Evolutionary conservation across 2,329 filamentous ascomycete genomes (phyloP).

Genomic region (Sporothrix inflata): DNA sequence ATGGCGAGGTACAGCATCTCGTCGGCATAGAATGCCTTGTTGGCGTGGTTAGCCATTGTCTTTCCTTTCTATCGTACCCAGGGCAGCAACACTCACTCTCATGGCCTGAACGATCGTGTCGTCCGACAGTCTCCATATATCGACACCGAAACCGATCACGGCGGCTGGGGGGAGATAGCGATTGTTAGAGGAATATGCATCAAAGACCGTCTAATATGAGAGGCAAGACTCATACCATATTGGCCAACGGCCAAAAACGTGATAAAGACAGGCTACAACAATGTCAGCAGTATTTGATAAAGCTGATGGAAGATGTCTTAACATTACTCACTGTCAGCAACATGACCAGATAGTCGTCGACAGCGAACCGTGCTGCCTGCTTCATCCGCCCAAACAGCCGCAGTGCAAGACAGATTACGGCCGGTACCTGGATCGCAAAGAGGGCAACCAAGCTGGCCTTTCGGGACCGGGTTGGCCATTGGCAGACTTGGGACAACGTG

Average conservation of each 20-base stretch:
- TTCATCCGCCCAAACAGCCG: slow-evolving; percentile 46
- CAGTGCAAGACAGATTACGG: slow-evolving; percentile 42
- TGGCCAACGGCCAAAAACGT: slow-evolving; percentile 42
- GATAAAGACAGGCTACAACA: slow-evolving; percentile 38
- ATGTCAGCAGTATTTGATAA: not conserved
- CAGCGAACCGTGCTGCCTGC: slow-evolving; percentile 39
- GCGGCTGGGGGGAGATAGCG: slow-evolving; percentile 34
- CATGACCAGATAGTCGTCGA: slow-evolving; percentile 48
- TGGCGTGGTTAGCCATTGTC: not conserved
- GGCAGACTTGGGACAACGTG: slow-evolving; percentile 35
- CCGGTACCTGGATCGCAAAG: slow-evolving; percentile 44
- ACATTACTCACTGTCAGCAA: slow-evolving; percentile 40
- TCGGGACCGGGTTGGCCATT: slow-evolving; percentile 40
- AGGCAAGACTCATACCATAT: slow-evolving; percentile 37
- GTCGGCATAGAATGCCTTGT: slow-evolving; percentile 42
- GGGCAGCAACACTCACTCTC: not conserved
- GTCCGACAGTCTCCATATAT: slow-evolving; percentile 44
- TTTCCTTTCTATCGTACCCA: not conserved
- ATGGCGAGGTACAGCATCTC: slow-evolving; percentile 42
- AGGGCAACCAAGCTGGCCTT: slow-evolving; percentile 42
- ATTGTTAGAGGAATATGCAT: no score
- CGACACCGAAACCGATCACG: slow-evolving; percentile 42
- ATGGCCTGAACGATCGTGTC: slow-evolving; percentile 40
- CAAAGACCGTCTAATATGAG: not conserved
- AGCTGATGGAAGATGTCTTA: not conserved